phyloP scores from a whole-genome alignment of 257 asterid genomes.

The Fraxinus quadrangulata region DNA sequence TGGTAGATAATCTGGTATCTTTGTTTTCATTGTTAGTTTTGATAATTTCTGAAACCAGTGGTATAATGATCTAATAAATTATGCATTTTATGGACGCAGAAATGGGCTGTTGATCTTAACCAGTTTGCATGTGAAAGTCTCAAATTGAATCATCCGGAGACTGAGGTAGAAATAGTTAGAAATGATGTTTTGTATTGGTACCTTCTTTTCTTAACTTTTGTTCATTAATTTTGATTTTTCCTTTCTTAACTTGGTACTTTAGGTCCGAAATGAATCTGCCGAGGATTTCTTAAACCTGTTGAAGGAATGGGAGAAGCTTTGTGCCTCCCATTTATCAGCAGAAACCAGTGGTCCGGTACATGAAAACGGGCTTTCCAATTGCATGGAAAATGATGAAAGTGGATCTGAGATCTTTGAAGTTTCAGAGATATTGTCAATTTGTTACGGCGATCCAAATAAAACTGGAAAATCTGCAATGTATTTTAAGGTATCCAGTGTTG shows the following conservation, averaged over 20 bases:
- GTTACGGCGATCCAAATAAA: conserved; percentile 63
- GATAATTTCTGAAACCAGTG: background rate
- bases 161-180: conserved; percentile 47
- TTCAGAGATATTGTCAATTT: conserved; percentile 43
- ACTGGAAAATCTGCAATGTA: conserved; percentile 35
- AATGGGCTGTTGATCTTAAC: conserved; percentile 91
- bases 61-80: background rate
- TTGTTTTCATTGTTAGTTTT: background rate
- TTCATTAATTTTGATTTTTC: background rate
- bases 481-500: conserved; percentile 53
- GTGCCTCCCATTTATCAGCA: conserved; percentile 41
- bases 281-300: conserved; percentile 53
- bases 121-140: conserved; percentile 68
- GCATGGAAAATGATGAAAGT: conserved; percentile 23
- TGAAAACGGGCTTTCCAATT: conserved; percentile 20
- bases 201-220: background rate
- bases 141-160: conserved; percentile 71
- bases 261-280: conserved; percentile 75
- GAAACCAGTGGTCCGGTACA: conserved; percentile 25
- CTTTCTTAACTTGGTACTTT: background rate
- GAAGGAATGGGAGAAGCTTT: conserved; percentile 72
- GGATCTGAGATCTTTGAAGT: conserved; percentile 62
- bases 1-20: background rate
- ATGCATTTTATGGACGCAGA: conserved; percentile 36
- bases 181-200: background rate